Base-by-base conservation (phyloP, 2,329 filamentous ascomycete genomes). In the Colletotrichum spaethianum region DNA sequence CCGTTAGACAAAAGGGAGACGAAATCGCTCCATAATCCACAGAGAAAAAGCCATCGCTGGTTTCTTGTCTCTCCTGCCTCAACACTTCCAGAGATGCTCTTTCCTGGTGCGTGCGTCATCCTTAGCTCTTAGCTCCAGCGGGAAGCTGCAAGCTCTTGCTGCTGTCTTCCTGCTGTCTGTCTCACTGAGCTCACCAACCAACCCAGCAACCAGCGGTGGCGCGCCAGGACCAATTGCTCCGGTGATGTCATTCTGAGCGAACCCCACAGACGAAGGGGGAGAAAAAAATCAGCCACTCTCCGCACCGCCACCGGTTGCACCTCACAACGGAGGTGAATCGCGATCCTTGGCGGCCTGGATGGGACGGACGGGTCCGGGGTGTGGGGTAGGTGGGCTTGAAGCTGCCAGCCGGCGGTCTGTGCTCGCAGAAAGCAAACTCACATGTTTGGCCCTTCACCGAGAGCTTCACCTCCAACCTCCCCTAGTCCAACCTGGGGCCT, bases 221-320 rank as follows among this genome's bases (percentile, higher is more conserved):
- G 44, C 59, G 18, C 50, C 23, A 74, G 74, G 74, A 75, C 62
- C 70, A 70, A 74, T 60, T 62, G 74, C 74, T 75, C 74, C 74
- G 74, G 73, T 75, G 74, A 75, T 74, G 74, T 75, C 74, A 75
- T 74, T 55, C 61, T 72, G 72, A 57, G 55, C 67, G 38, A 71
- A 65, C 57, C 23, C 23, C 56, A 57, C 40, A 42, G 26, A 16
- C 20, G 42, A 31, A n/a, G 4, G 31, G 2, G 20, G 26, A 28
- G 14, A 14, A 2, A 14, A 61, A 23, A n/a, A 28, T 14, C 33
- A 70, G 66, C 65, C 66, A 69, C 66, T 60, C 55, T 61, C 40
- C 26, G 67, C 62, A 66, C 70, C 67, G 67, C 70, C 70, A 73
- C 67, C 53, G 18, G 38, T 40, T 5, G 28, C 7, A 46, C 33